A percentile compares a stretch with the other conserved stretches of the same genome.
These are phyloP conservation scores for Candida maesae DNA, from an alignment of 805 yeast genomes.

Conservation along the genomic window DNA sequence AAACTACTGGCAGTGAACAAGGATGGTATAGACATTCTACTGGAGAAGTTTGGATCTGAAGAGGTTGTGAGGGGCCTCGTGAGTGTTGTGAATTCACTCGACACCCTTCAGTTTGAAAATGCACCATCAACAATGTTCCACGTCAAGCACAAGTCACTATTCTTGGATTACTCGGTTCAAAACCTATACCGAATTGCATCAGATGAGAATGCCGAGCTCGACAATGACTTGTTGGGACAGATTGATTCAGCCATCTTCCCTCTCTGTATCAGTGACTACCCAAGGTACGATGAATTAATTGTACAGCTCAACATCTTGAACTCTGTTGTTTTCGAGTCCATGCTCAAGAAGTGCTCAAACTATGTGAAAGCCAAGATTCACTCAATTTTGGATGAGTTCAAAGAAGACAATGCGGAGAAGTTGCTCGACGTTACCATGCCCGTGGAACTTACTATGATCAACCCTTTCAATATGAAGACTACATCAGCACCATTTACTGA, in stretches of 20 bases:
- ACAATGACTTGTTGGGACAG: background rate
- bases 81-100: slow-evolving; percentile 18
- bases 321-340: slow-evolving; percentile 7
- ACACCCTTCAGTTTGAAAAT: slow-evolving; percentile 19
- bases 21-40: slow-evolving; percentile 18
- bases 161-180: slow-evolving; percentile 18
- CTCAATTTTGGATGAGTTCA: slow-evolving; percentile 25
- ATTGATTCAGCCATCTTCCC: slow-evolving; percentile 22
- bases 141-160: slow-evolving; percentile 20
- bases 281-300: slow-evolving; percentile 24
- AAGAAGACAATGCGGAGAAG: slow-evolving; percentile 16
- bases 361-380: slow-evolving; percentile 22
- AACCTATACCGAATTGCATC: slow-evolving; percentile 22
- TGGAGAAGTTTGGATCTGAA: slow-evolving; percentile 10
- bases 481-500: background rate
- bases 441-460: slow-evolving; percentile 30
- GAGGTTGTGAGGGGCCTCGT: slow-evolving; percentile 18
- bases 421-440: slow-evolving; percentile 16
- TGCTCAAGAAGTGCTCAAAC: slow-evolving; percentile 9
- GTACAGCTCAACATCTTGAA: slow-evolving; percentile 15
- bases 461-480: slow-evolving; percentile 16
- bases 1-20: slow-evolving; percentile 32
- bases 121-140: slow-evolving; percentile 27
- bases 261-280: slow-evolving; percentile 25
- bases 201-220: slow-evolving; percentile 13